Base-by-base conservation (phyloP, 768 basidiomycete genomes). In the Rhodotorula sphaerocarpa region DNA sequence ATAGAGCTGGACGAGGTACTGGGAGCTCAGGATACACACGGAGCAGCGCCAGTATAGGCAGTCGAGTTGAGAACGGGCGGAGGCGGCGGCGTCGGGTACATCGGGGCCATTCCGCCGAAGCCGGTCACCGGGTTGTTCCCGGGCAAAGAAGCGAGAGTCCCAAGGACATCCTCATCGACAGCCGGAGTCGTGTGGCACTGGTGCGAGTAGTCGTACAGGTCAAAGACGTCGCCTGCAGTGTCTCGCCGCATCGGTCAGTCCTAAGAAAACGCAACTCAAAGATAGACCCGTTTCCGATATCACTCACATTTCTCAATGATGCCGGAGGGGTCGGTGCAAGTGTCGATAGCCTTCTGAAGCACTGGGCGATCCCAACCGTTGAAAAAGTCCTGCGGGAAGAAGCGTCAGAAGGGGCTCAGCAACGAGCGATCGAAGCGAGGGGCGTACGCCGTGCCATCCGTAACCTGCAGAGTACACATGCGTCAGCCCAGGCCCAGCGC, bases 41-140 rank as follows among this genome's bases (percentile, higher is more conserved):
- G 54, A 20, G 56, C 59, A 21, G 30, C 45, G 18, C 57, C 59
- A 5, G 55, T 44, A 51, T 67, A 57, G 20, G 46, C 50, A 3
- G 16, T 27, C 11, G 43, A 18, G 34, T 51, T 60, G 21, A 48
- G 25, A 14, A 34, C 23, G 3, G 31, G 31, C 5, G 52, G 27
- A 3, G 47, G 30, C 23, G 18, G 21, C 3, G n/a, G 23, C 15
- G 39, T 46, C 1, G 52, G 33, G 57, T 65, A 66, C 1, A 59
- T 48, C 11, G 51, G 50, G 6, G 70, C 66, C 27, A 42, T n/a
- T 0, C n/a, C 53, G 16, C 63, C 66, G 2, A 25, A 54, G 31
- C 54, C 53, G 0, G 59, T 56, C 21, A 71, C 64, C 18, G 71
- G 71, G 57, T 72, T 72, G 66, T 66, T 71, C 14, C 71, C 71